Percentiles rank a stretch among this genome's conserved stretches.
These are phyloP conservation scores for Serendipita sp. DNA, from an alignment of 768 basidiomycete species.

Conservation along the genomic window DNA sequence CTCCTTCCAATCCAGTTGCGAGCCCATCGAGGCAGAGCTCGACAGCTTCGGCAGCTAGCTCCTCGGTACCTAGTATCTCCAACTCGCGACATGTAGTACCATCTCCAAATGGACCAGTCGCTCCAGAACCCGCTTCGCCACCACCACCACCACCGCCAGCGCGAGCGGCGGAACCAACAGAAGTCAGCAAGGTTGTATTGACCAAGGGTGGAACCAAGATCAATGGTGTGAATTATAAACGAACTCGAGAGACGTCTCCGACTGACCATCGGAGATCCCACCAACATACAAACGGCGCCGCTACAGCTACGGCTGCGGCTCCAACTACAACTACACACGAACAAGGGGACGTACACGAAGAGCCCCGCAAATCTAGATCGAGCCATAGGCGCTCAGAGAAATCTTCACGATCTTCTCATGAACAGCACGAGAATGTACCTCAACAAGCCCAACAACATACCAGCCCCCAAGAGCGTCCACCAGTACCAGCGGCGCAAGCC, in stretches of 20 bases:
- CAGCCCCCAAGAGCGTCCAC: neutral
- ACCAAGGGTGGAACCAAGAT: neutral
- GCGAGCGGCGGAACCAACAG: neutral
- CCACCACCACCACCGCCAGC: neutral
- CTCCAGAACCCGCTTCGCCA: neutral
- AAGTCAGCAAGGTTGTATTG: neutral
- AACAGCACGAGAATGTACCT: neutral
- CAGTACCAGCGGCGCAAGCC: neutral
- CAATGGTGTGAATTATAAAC: neutral
- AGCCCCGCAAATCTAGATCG: neutral
- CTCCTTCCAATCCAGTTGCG: neutral
- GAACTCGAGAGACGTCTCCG: neutral
- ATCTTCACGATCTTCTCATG: neutral
- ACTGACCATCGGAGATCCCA: neutral
- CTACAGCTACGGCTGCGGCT: neutral
- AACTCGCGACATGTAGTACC: neutral
- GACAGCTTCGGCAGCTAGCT: neutral
- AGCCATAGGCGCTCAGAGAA: neutral
- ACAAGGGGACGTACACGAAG: neutral
- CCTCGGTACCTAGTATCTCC: neutral
- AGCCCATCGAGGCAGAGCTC: neutral
- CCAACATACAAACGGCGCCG: neutral
- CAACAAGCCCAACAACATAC: neutral
- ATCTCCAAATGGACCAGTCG: neutral
- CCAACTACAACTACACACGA: neutral